Evolutionary conservation across 2,329 filamentous ascomycete genomes (phyloP).

Genomic region (Cercospora beticola): DNA sequence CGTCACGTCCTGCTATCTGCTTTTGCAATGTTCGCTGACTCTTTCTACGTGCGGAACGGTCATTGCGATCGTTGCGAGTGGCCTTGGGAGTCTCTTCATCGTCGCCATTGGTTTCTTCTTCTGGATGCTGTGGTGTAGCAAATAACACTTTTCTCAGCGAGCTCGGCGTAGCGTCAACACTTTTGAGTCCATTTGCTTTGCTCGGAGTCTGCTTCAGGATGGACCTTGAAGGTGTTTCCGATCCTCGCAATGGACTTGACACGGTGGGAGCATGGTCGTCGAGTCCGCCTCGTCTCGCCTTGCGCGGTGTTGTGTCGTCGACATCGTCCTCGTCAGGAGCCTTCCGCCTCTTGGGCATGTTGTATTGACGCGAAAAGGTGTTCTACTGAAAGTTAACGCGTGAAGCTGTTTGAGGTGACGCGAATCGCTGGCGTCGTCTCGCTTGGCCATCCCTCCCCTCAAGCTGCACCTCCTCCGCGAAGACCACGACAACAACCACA

Average conservation of each 20-base stretch:
- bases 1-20: constrained; percentile 62
- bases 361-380: neutral
- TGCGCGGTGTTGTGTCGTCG: constrained; percentile 28
- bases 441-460: neutral
- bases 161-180: constrained; percentile 42
- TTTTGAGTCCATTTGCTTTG: constrained; percentile 29
- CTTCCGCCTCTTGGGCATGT: constrained; percentile 31
- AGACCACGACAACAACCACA: constrained; percentile 3
- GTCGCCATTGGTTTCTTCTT: constrained; percentile 45
- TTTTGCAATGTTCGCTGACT: constrained; percentile 76
- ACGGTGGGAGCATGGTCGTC: constrained; percentile 7
- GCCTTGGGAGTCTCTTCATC: constrained; percentile 51
- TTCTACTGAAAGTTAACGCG: constrained; percentile 6
- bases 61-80: constrained; percentile 68
- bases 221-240: constrained; percentile 37
- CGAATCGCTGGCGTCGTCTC: constrained; percentile 5
- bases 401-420: constrained; percentile 12
- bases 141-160: constrained; percentile 50
- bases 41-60: constrained; percentile 83
- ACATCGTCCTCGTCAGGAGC: constrained; percentile 23
- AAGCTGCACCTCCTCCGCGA: constrained; percentile 1
- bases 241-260: constrained; percentile 19
- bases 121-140: constrained; percentile 45
- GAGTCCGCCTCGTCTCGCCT: constrained; percentile 24
- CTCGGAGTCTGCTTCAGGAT: constrained; percentile 36